phyloP scores from a whole-genome alignment of 148 eudicot species.

The Amaranthus palmeri region DNA sequence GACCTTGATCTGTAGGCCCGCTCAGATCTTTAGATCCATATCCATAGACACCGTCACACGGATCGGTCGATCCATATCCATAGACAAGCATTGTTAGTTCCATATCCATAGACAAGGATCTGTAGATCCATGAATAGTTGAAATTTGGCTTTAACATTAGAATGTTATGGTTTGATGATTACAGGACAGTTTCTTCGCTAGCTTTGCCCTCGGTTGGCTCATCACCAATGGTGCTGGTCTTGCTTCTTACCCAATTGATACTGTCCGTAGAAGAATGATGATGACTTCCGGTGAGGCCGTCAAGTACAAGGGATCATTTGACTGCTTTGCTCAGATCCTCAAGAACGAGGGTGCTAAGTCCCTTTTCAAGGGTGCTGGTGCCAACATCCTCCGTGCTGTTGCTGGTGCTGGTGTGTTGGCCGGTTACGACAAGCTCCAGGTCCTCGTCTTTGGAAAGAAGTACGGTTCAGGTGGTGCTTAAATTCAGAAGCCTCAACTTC shows the following conservation, averaged over 20 bases:
- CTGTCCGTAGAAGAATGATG: constrained; percentile 83
- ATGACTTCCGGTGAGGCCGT: constrained; percentile 83
- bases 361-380: constrained; percentile 83
- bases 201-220: constrained; percentile 71
- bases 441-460: constrained; percentile 66
- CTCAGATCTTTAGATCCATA: no score
- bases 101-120: no score
- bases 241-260: constrained; percentile 69
- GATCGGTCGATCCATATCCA: no score
- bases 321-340: constrained; percentile 60
- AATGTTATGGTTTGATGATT: constrained; percentile 13
- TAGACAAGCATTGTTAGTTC: no score
- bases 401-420: constrained; percentile 89
- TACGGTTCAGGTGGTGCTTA: constrained; percentile 68
- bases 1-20: no score
- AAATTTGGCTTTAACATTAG: background rate
- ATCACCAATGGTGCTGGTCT: constrained; percentile 69
- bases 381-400: constrained; percentile 75
- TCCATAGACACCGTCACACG: no score
- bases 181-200: constrained; percentile 72
- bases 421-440: constrained; percentile 83
- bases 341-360: constrained; percentile 79
- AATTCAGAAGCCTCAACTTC: constrained; percentile 4
- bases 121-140: no score
- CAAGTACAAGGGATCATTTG: constrained; percentile 68